Percentiles rank a stretch among this genome's conserved stretches.
phyloP scores from a whole-genome alignment of 352 stramenopile species.

The Phytophthora crassamura region DNA sequence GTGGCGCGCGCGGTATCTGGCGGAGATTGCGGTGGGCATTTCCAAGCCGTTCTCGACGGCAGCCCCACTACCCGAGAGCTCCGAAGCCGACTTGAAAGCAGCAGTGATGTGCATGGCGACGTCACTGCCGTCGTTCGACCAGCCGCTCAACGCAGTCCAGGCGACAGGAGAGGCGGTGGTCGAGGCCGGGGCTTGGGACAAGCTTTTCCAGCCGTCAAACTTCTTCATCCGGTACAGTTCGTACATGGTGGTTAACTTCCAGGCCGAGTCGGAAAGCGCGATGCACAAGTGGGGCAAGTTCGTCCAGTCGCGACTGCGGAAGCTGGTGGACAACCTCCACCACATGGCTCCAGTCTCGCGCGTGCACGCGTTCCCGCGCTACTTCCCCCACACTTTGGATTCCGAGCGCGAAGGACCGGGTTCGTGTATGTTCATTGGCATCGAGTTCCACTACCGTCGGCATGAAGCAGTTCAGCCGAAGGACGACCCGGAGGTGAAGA shows the following conservation, averaged over 20 bases:
- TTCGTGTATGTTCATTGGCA: conserved; percentile 85
- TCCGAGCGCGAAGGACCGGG: conserved; percentile 44
- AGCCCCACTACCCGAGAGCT: conserved; percentile 27
- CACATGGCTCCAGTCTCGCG: conserved; percentile 63
- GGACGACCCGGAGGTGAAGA: conserved; percentile 76
- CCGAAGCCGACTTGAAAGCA: conserved; percentile 42
- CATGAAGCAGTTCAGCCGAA: conserved; percentile 42
- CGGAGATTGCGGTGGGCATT: conserved; percentile 64
- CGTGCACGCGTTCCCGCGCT: conserved; percentile 74
- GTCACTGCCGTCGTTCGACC: conserved; percentile 39
- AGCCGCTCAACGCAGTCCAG: conserved; percentile 22
- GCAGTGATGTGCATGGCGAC: conserved; percentile 47
- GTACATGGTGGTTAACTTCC: conserved; percentile 78
- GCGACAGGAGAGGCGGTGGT: conserved; percentile 1
- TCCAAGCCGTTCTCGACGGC: conserved; percentile 45
- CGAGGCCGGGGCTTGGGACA: conserved; percentile 56
- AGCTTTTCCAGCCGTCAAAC: conserved; percentile 81
- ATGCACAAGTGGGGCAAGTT: conserved; percentile 89
- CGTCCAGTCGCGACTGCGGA: conserved; percentile 80
- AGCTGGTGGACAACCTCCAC: conserved; percentile 79
- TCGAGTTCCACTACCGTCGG: conserved; percentile 72
- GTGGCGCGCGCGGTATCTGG: conserved; percentile 75
- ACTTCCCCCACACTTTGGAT: conserved; percentile 64
- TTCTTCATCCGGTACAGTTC: conserved; percentile 87
- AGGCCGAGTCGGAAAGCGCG: conserved; percentile 58